Evolutionary conservation across 1,139 yeast genomes (phyloP), one percentile per base, ranked within the genome.

Genomic region (Yamadazyma epiphylla): DNA sequence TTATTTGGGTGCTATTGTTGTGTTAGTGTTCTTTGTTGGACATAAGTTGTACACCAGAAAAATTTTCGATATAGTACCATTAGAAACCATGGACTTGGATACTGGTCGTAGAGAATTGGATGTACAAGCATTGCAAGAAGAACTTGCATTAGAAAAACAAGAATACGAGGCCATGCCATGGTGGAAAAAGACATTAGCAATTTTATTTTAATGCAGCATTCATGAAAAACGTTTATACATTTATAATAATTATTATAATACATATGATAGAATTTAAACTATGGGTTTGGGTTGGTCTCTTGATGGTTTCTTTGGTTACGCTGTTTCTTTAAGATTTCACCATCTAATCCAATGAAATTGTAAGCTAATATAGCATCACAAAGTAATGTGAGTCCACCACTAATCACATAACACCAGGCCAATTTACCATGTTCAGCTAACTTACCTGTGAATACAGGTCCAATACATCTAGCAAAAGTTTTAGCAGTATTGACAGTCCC

Each of bases 401-500:
- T 77, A 4, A 85, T 70, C 8, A 76, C 46, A 45, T 79, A 88
- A 21, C 89, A 79, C 25, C 65, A 48, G 59, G 74, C 62, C 28
- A 86, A 60, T 11, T 49, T 48, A 3, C 71, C 70, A 11, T 48
- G 44, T 13, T 67, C 66, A 0, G 95, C 94, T 28, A 87, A 60
- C 25, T 66, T 55, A 3, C 96, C 96, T 0, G 95, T 83, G 45
- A 84, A 71, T 3, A 75, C 48, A 0, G 96, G 96, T 0, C 96
- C 95, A 13, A 84, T 51, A 29, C 94, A 79, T 36, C 95, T 66
- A 0, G 95, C 94, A 42, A 84, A 67, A 2, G 95, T 88, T 53
- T 87, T 87, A 15, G 84, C 88, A 22, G 87, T 80, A 48, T 87
- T 87, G 4, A 87, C 95, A 3, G 83, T 64, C 2, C 95, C 96